A percentile compares a stretch with the other conserved stretches of the same genome.
These are phyloP conservation scores for Aspergillus jensenii DNA, from an alignment of 2,329 filamentous ascomycete genomes.

Conservation along the genomic window DNA sequence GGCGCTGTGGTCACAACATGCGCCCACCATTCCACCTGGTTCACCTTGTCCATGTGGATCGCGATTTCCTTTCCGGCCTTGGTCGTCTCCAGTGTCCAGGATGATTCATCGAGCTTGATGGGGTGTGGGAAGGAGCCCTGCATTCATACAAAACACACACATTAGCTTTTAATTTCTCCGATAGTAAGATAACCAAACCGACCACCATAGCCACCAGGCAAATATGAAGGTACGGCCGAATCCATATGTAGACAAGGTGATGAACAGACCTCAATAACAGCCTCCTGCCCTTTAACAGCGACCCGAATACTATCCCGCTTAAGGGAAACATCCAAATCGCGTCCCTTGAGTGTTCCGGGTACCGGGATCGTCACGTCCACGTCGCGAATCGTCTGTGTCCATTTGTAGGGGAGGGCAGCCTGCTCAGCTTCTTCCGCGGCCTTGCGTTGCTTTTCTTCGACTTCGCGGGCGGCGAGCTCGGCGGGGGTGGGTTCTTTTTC, in stretches of 20 bases:
- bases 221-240: background rate
- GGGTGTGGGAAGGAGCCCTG: slow-evolving; percentile 83
- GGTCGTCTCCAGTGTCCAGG: slow-evolving; percentile 82
- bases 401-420: slow-evolving; percentile 90
- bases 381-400: slow-evolving; percentile 89
- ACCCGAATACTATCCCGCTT: slow-evolving; percentile 76
- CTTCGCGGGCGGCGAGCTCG: slow-evolving; percentile 50
- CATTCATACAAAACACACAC: background rate
- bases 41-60: slow-evolving; percentile 90
- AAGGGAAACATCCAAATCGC: slow-evolving; percentile 79
- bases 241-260: background rate
- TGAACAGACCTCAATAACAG: slow-evolving; percentile 69
- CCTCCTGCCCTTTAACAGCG: slow-evolving; percentile 82
- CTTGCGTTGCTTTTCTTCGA: slow-evolving; percentile 57
- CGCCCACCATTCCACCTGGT: slow-evolving; percentile 98
- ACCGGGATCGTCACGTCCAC: slow-evolving; percentile 77
- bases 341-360: slow-evolving; percentile 78
- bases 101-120: slow-evolving; percentile 81
- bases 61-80: slow-evolving; percentile 70
- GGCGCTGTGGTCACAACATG: slow-evolving; percentile 85
- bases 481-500: slow-evolving; percentile 31
- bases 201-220: background rate
- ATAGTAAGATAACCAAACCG: background rate
- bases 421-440: slow-evolving; percentile 84
- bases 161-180: slow-evolving; percentile 1